Percentiles rank a stretch among this genome's conserved stretches.
phyloP scores from a whole-genome alignment of 805 yeast genomes.

The Candida cerambycidarum region DNA sequence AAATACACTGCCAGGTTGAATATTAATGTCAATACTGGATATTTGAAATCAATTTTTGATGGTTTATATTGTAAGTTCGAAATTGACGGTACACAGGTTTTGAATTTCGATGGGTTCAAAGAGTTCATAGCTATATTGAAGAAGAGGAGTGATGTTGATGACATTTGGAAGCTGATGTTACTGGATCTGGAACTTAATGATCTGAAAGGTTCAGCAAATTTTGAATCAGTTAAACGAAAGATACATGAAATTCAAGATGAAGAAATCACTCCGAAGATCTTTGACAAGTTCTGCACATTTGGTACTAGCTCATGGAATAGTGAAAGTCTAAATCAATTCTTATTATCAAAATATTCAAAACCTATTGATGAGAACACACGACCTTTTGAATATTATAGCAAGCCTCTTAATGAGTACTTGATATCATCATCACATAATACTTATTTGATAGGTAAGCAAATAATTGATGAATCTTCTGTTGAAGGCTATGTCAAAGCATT shows the following conservation, averaged over 20 bases:
- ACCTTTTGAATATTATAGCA: constrained; percentile 23
- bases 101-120: constrained; percentile 75
- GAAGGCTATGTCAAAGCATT: constrained; percentile 86
- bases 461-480: constrained; percentile 82
- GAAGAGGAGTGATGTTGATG: constrained; percentile 57
- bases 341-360: constrained; percentile 28
- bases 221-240: constrained; percentile 52
- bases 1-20: constrained; percentile 66
- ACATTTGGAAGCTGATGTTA: constrained; percentile 44
- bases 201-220: constrained; percentile 28
- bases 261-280: constrained; percentile 20
- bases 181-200: constrained; percentile 16
- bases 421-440: constrained; percentile 96
- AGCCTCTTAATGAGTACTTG: constrained; percentile 80
- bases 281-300: constrained; percentile 23
- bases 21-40: constrained; percentile 62
- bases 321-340: constrained; percentile 35
- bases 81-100: constrained; percentile 24
- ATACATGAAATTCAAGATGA: constrained; percentile 21
- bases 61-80: constrained; percentile 28
- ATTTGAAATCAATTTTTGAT: constrained; percentile 51
- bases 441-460: constrained; percentile 82
- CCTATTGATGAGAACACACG: constrained; percentile 17
- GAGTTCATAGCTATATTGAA: constrained; percentile 68
- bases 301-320: constrained; percentile 22